A percentile compares a stretch with the other conserved stretches of the same genome.
These are phyloP conservation scores for Boletus rex-veris DNA, from an alignment of 768 basidiomycete species.

Conservation along the genomic window DNA sequence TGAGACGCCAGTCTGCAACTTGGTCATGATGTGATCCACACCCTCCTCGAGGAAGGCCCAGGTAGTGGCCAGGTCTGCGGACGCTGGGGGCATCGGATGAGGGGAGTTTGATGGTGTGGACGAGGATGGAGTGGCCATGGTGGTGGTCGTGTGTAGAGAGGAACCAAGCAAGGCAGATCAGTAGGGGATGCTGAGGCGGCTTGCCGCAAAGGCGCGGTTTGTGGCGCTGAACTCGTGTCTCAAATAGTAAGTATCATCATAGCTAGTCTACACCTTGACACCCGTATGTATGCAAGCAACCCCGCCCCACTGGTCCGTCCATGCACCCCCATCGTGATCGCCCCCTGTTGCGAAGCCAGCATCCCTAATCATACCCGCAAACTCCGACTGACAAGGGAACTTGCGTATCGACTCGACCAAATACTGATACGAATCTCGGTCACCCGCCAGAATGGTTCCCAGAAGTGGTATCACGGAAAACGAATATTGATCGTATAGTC, in stretches of 20 bases:
- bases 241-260: no score
- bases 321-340: conserved; percentile 77
- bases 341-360: conserved; percentile 77
- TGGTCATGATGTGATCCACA: conserved; percentile 91
- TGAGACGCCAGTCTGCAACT: conserved; percentile 82
- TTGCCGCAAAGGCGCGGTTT: conserved; percentile 24
- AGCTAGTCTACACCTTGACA: conserved; percentile 48
- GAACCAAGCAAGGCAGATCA: conserved; percentile 8
- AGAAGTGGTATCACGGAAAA: conserved; percentile 93
- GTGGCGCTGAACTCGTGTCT: conserved; percentile 25
- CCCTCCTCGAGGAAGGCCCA: conserved; percentile 85
- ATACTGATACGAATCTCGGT: conserved; percentile 95
- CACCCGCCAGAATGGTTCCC: conserved; percentile 95
- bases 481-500: conserved; percentile 91
- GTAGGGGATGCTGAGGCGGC: conserved; percentile 3
- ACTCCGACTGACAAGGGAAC: conserved; percentile 86
- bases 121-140: conserved; percentile 32
- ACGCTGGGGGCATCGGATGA: conserved; percentile 60
- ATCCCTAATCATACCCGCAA: conserved; percentile 83
- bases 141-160: conserved; percentile 30
- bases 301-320: conserved; percentile 84
- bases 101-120: conserved; percentile 29
- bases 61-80: conserved; percentile 74
- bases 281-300: conserved; percentile 83
- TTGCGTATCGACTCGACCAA: conserved; percentile 94